Conservation (phyloP, 139 green algal genomes). For the Desmodesmus armatus region DNA sequence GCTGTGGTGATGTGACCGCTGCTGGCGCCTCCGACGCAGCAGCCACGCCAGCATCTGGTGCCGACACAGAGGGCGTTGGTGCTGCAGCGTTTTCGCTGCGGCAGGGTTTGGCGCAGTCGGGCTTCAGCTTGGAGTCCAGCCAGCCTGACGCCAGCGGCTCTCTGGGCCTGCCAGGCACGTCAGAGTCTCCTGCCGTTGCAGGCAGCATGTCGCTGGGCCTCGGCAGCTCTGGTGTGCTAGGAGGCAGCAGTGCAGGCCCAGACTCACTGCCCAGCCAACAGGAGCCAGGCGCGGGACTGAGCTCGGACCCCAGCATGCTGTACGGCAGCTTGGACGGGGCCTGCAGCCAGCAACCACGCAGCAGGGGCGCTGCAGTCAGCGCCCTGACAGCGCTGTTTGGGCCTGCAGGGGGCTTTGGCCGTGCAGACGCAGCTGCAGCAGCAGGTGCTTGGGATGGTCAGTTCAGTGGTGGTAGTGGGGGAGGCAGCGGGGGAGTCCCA, state of each 20-base stretch:
- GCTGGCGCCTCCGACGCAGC: neutral
- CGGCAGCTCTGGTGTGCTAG: neutral
- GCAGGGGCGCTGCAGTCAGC: conserved; percentile 32
- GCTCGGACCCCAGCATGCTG: neutral
- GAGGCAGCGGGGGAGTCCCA: neutral
- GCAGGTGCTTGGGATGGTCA: neutral
- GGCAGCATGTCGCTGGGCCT: conserved; percentile 5
- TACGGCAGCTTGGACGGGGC: neutral
- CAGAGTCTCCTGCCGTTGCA: conserved; percentile 7
- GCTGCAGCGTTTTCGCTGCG: neutral
- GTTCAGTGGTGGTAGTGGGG: neutral
- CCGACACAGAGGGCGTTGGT: neutral
- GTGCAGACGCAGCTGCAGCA: neutral
- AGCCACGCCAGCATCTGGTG: neutral
- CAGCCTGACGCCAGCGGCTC: neutral
- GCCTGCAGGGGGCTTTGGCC: neutral
- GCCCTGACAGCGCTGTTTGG: conserved; percentile 9
- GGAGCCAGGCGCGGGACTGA: neutral
- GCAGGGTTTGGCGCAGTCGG: neutral
- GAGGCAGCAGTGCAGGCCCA: neutral
- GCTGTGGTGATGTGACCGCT: neutral
- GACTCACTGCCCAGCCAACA: neutral
- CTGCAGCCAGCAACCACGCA: neutral
- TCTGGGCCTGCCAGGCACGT: neutral
- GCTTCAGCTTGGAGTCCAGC: neutral